Evolutionary conservation across 148 eudicot species (phyloP).

Genomic region (Chenopodium album): DNA sequence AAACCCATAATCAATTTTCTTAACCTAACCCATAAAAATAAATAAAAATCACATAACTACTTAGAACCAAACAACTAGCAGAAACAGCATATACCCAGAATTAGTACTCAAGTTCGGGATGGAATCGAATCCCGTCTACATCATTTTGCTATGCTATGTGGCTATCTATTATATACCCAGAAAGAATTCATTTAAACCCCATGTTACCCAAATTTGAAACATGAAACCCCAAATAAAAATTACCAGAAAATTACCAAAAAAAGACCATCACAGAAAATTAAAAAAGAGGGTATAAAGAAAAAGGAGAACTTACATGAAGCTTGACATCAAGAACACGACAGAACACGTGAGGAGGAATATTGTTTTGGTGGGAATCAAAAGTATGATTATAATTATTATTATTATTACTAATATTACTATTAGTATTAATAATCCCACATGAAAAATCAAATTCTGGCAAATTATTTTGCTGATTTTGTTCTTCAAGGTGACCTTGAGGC

Average conservation of each 20-base stretch:
- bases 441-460: slow-evolving; percentile 32
- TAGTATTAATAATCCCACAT: background rate
- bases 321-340: slow-evolving; percentile 91
- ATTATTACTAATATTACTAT: background rate
- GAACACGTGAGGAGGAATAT: slow-evolving; percentile 84
- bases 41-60: background rate
- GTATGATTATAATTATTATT: slow-evolving; percentile 2
- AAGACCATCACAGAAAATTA: background rate
- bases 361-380: slow-evolving; percentile 25
- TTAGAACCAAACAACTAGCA: slow-evolving; percentile 15
- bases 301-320: slow-evolving; percentile 66
- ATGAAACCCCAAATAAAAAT: slow-evolving; percentile 8
- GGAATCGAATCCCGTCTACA: background rate
- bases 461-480: slow-evolving; percentile 24
- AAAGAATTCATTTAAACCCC: slow-evolving; percentile 21
- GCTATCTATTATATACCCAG: slow-evolving; percentile 4
- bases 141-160: background rate
- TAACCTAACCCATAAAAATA: background rate
- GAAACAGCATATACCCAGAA: slow-evolving; percentile 21
- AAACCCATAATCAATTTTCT: slow-evolving; percentile 13
- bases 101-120: background rate
- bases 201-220: slow-evolving; percentile 25
- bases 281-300: background rate
- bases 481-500: slow-evolving; percentile 86
- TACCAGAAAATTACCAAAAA: background rate